Percentiles rank a stretch among this genome's conserved stretches.
phyloP scores from a whole-genome alignment of 78 protist species.

The Creolimax fragrantissima region DNA sequence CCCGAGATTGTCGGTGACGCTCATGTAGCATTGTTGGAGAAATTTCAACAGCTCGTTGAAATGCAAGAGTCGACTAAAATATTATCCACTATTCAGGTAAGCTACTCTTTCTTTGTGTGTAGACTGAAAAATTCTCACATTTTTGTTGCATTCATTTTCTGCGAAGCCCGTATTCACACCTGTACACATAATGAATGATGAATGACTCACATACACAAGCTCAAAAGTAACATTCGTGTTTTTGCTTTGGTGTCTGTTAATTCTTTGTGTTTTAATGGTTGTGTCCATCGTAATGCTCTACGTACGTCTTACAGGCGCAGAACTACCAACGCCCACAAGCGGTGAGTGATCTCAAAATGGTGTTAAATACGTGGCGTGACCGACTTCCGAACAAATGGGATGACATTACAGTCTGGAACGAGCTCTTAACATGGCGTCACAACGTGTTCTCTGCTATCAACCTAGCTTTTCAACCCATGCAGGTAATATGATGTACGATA shows the following conservation, averaged over 20 bases:
- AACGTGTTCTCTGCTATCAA: constrained; percentile 10
- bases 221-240: too few relatives aligned
- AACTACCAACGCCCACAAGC: not conserved
- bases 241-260: too few relatives aligned
- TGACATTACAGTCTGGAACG: constrained; percentile 57
- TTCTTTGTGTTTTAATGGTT: too few relatives aligned
- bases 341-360: constrained; percentile 40
- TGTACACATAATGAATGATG: too few relatives aligned
- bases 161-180: too few relatives aligned
- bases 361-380: constrained; percentile 62
- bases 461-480: not conserved
- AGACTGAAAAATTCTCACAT: too few relatives aligned
- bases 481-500: too few relatives aligned
- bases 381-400: constrained; percentile 62
- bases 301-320: too few relatives aligned
- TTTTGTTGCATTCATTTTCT: too few relatives aligned
- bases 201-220: too few relatives aligned
- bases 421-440: constrained; percentile 29
- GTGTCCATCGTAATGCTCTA: too few relatives aligned
- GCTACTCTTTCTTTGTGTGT: too few relatives aligned
- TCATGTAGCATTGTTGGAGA: constrained; percentile 33
- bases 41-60: constrained; percentile 49
- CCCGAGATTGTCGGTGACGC: not conserved
- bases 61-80: constrained; percentile 13
- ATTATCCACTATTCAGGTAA: not conserved